A percentile compares a stretch with the other conserved stretches of the same genome.
Conservation (phyloP, 768 basidiomycete genomes). For the Dioszegia crocea region DNA sequence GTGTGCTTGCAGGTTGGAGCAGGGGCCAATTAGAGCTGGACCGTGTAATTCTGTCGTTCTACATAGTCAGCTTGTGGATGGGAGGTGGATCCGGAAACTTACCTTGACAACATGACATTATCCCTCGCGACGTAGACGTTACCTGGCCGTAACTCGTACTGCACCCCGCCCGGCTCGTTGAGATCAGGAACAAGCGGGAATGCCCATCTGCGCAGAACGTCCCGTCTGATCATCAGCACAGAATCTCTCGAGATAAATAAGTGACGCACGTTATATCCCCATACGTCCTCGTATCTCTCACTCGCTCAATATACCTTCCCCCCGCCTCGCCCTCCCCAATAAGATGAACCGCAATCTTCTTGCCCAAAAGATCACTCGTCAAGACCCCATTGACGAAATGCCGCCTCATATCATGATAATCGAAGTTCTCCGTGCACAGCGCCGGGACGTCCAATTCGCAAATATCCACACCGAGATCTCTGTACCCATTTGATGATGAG, state of each 20-base stretch:
- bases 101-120: constrained; percentile 80
- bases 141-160: constrained; percentile 82
- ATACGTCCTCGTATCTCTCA: constrained; percentile 87
- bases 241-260: not conserved
- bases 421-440: constrained; percentile 97
- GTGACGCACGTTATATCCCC: constrained; percentile 64
- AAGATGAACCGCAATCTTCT: constrained; percentile 86
- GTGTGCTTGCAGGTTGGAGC: constrained; percentile 63
- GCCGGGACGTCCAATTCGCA: constrained; percentile 71
- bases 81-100: constrained; percentile 23
- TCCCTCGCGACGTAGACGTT: constrained; percentile 84
- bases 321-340: constrained; percentile 54
- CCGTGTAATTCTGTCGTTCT: constrained; percentile 57
- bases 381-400: constrained; percentile 94
- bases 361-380: constrained; percentile 89
- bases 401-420: constrained; percentile 82
- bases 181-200: constrained; percentile 95
- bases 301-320: constrained; percentile 86
- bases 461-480: constrained; percentile 48
- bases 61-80: not conserved
- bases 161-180: constrained; percentile 71
- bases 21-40: constrained; percentile 68
- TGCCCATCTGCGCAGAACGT: constrained; percentile 87
- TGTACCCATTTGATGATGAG: constrained; percentile 25
- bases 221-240: constrained; percentile 54